phyloP scores from a whole-genome alignment of 179 eudicot genomes.

The Dionaea muscipula region DNA sequence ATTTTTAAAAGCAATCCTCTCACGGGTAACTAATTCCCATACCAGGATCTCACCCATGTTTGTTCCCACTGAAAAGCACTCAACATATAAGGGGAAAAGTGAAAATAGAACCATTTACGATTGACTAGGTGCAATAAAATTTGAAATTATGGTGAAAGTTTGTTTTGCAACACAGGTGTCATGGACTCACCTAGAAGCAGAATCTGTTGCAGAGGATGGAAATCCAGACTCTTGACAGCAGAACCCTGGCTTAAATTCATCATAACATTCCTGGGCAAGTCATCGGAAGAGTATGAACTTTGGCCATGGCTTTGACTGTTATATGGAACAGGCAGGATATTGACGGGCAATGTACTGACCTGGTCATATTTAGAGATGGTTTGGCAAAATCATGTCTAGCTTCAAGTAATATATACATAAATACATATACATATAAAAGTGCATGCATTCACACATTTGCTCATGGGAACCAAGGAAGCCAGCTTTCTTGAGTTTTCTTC shows the following conservation, averaged over 20 bases:
- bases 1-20: slow-evolving; percentile 36
- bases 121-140: too few species aligned
- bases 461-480: too few species aligned
- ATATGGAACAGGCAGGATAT: slow-evolving; percentile 58
- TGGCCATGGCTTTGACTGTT: slow-evolving; percentile 60
- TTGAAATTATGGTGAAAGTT: background rate
- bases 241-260: slow-evolving; percentile 66
- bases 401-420: too few species aligned
- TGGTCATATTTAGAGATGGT: slow-evolving; percentile 20
- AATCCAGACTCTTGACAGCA: slow-evolving; percentile 70
- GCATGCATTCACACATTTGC: too few species aligned
- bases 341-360: slow-evolving; percentile 60
- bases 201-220: slow-evolving; percentile 67
- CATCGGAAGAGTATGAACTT: slow-evolving; percentile 60
- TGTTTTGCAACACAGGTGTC: background rate
- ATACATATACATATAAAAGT: too few species aligned
- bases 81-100: background rate
- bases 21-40: slow-evolving; percentile 62
- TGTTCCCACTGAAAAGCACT: slow-evolving; percentile 59
- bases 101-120: background rate
- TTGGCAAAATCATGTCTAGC: too few species aligned
- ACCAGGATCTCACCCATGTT: slow-evolving; percentile 55
- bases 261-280: slow-evolving; percentile 56
- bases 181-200: slow-evolving; percentile 59
- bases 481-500: too few species aligned